These are phyloP conservation scores for Schrenkiella parvula DNA, from an alignment of 345 rosid species.

Conservation along the genomic window DNA sequence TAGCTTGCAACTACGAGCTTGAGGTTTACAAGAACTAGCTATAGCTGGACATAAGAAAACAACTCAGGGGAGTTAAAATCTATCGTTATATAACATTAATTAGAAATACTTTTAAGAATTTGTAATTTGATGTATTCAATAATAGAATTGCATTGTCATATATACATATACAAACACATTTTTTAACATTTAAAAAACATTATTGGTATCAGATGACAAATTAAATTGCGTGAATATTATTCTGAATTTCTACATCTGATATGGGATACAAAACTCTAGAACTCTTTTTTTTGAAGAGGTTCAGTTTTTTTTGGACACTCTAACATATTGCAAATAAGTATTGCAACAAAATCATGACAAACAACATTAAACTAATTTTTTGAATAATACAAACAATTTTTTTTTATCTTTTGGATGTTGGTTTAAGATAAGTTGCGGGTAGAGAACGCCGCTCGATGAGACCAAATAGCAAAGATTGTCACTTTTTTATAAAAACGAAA, in stretches of 20 bases:
- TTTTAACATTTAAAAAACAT: too few relatives aligned
- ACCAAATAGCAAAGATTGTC: conserved; percentile 12
- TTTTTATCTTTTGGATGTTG: not conserved
- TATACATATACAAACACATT: not conserved
- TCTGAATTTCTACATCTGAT: not conserved
- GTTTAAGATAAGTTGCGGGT: conserved; percentile 5
- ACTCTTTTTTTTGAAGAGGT: not conserved
- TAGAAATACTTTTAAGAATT: not conserved
- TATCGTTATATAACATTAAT: not conserved
- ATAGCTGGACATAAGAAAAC: not conserved
- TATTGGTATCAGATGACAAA: not conserved
- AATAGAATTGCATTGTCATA: not conserved
- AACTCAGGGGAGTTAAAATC: not conserved
- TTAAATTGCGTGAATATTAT: not conserved
- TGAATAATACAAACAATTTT: not conserved
- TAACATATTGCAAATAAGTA: not conserved
- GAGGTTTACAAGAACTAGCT: not conserved
- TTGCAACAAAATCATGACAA: not conserved
- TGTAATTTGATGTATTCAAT: not conserved
- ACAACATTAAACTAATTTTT: not conserved
- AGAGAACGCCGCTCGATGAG: conserved; percentile 16
- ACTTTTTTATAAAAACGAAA: conserved; percentile 17
- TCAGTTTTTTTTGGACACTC: not conserved
- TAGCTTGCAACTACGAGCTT: not conserved
- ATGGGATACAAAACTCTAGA: not conserved